A percentile compares a stretch with the other conserved stretches of the same genome.
These are phyloP conservation scores for Knufia fluminis DNA, from an alignment of 2,329 filamentous ascomycete genomes.

Conservation along the genomic window DNA sequence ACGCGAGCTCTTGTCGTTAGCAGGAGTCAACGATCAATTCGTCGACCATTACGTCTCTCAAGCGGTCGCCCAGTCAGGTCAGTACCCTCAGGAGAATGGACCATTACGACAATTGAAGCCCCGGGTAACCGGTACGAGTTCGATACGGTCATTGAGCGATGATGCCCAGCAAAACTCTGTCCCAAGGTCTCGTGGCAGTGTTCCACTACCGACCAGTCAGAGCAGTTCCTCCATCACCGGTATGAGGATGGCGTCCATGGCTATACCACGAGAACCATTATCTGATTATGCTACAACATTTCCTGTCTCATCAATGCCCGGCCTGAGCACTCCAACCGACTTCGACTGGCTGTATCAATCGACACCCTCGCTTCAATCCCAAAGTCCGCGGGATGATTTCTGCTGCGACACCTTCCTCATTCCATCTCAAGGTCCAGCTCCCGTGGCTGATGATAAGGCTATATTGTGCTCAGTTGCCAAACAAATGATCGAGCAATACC, in stretches of 20 bases:
- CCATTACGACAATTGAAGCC: slow-evolving; percentile 8
- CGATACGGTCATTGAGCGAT: neutral
- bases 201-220: too few species aligned
- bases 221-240: too few species aligned
- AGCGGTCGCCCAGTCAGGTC: neutral
- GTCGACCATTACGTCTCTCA: slow-evolving; percentile 12
- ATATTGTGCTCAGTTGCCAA: slow-evolving; percentile 33
- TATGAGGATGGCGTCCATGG: too few species aligned
- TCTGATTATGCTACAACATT: neutral
- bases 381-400: neutral
- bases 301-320: neutral
- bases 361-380: slow-evolving; percentile 9
- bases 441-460: slow-evolving; percentile 21
- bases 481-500: slow-evolving; percentile 31
- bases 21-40: slow-evolving; percentile 14
- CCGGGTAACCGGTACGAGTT: neutral
- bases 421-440: neutral
- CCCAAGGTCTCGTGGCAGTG: too few species aligned
- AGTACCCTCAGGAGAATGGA: slow-evolving; percentile 5
- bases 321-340: neutral
- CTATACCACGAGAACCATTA: neutral
- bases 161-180: neutral
- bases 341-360: slow-evolving; percentile 7
- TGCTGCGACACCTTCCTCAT: neutral
- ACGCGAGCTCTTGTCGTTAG: slow-evolving; percentile 12